phyloP scores from a whole-genome alignment of 2,329 filamentous ascomycete genomes.

The Acephala macrosclerotiorum region DNA sequence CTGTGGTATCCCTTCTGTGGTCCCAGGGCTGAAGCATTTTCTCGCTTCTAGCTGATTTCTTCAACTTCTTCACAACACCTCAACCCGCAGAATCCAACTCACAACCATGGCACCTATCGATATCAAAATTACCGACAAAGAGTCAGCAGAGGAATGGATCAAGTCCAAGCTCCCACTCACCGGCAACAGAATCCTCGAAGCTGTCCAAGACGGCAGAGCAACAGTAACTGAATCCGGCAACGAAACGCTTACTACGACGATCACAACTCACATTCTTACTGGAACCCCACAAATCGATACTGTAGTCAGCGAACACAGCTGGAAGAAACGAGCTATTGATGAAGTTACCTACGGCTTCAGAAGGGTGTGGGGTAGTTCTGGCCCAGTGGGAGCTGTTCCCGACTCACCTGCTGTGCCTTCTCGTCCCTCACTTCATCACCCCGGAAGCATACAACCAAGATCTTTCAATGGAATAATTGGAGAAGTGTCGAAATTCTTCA shows the following conservation, averaged over 20 bases:
- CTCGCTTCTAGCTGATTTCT: background rate
- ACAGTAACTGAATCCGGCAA: background rate
- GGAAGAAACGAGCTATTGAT: background rate
- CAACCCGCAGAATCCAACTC: background rate
- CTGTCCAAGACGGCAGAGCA: background rate
- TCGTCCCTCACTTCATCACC: background rate
- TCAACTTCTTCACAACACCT: background rate
- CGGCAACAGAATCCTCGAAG: background rate
- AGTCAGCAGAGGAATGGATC: background rate
- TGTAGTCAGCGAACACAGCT: background rate
- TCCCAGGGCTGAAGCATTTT: background rate
- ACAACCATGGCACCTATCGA: background rate
- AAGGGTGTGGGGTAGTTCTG: background rate
- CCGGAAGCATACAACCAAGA: no score
- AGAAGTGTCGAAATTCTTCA: no score
- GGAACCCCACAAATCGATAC: background rate
- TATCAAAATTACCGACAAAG: conserved; percentile 4
- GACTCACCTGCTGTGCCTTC: background rate
- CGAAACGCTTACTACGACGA: background rate
- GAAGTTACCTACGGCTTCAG: background rate
- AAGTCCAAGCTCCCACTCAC: background rate
- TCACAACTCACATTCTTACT: background rate
- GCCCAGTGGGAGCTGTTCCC: background rate
- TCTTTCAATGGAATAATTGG: no score
- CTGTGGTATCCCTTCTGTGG: no score